Conservation (phyloP, 192 early-diverging fungal species). For the Polychytrium aggregatum region DNA sequence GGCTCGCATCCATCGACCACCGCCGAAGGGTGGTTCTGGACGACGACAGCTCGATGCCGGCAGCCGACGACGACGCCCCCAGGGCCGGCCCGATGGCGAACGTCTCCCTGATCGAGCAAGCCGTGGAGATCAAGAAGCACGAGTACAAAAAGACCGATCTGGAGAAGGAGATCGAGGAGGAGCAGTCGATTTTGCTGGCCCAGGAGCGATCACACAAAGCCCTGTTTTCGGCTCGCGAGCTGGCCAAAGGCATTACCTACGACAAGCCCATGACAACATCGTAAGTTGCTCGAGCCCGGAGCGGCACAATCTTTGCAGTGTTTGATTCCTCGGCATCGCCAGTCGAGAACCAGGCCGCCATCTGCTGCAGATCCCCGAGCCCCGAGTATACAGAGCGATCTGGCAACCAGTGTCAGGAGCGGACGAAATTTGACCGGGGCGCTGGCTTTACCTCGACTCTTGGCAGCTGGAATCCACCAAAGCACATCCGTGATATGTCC, state of each 20-base stretch:
- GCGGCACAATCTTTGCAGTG: too few relatives aligned
- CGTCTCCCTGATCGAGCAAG: constrained; percentile 75
- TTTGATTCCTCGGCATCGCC: too few relatives aligned
- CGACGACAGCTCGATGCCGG: too few relatives aligned
- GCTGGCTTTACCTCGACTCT: too few relatives aligned
- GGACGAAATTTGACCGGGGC: too few relatives aligned
- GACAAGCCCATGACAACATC: constrained; percentile 73
- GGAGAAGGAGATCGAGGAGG: constrained; percentile 73
- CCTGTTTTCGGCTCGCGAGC: constrained; percentile 72
- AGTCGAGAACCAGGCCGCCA: too few relatives aligned
- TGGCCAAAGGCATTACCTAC: constrained; percentile 79
- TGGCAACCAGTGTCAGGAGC: too few relatives aligned
- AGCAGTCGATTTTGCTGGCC: constrained; percentile 70
- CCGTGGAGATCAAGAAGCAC: constrained; percentile 58
- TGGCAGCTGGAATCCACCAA: constrained; percentile 65
- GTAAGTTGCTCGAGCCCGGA: constrained; percentile 13
- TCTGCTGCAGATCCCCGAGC: too few relatives aligned
- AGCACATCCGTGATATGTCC: constrained; percentile 50
- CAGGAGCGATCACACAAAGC: constrained; percentile 67
- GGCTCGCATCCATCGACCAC: constrained; percentile 7
- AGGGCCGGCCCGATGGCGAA: too few relatives aligned
- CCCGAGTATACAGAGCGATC: too few relatives aligned
- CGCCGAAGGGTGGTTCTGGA: too few relatives aligned
- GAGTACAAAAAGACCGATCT: constrained; percentile 62
- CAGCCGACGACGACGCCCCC: too few relatives aligned